phyloP scores from a whole-genome alignment of 2,329 filamentous ascomycete species.

The Fusarium sp. region DNA sequence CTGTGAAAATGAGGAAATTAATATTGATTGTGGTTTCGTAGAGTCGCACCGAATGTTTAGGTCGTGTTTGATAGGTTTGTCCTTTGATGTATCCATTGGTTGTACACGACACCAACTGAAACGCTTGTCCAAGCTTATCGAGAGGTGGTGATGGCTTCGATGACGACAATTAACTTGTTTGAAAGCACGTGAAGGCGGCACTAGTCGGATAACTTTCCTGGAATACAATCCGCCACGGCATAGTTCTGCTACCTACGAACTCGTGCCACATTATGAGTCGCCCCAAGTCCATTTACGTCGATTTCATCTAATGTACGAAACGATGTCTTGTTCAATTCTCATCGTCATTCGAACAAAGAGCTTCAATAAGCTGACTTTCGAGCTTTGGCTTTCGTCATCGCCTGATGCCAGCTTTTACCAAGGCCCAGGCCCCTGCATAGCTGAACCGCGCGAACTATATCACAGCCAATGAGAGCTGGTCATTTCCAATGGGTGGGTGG shows the following conservation, averaged over 20 bases:
- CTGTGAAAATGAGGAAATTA: background rate
- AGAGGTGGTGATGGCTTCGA: slow-evolving; percentile 35
- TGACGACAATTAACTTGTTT: slow-evolving; percentile 30
- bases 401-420: slow-evolving; percentile 8
- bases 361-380: background rate
- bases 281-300: too few species aligned
- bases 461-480: slow-evolving; percentile 8
- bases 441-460: slow-evolving; percentile 10
- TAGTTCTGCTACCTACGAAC: too few species aligned
- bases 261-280: background rate
- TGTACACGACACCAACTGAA: slow-evolving; percentile 17
- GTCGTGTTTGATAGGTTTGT: background rate
- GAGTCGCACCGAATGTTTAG: background rate
- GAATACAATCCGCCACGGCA: too few species aligned
- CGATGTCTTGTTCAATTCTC: background rate
- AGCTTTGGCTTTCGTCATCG: slow-evolving; percentile 32
- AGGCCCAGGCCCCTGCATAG: slow-evolving; percentile 24
- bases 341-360: background rate
- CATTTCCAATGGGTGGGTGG: background rate
- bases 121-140: background rate
- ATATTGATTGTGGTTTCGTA: background rate
- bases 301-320: background rate
- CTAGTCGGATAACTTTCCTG: background rate
- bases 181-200: slow-evolving; percentile 16
- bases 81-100: background rate